Base-by-base conservation (phyloP, 2,329 filamentous ascomycete species). In the Colletotrichum horii region DNA sequence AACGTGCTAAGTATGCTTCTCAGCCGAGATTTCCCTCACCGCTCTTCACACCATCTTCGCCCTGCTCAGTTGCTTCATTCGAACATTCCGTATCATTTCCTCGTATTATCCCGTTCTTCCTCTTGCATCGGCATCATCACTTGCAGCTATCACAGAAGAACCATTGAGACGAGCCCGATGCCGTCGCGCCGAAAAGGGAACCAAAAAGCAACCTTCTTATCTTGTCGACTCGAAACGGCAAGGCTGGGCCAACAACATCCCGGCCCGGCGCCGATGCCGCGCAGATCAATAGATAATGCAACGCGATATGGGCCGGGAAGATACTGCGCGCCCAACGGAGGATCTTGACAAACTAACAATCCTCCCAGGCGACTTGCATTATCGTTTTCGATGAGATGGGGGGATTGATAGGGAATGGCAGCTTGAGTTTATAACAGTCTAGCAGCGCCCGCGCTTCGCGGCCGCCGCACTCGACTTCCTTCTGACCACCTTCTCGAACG, bases 251-350 rank as follows among this genome's bases (percentile, higher is more conserved):
- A 48, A 56, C 32, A 69, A 61, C 38, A 52, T n/a, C 56, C 70
- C 64, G 74, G 58, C 56, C 71, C 48, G 56, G 61, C 38, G 48
- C 74, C 64, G 70, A 55, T 12, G 32, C 56, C 70, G 34, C 70
- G 74, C 74, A 76, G 71, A 64, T 64, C 74, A 69, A 76, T 76
- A 76, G 70, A 73, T 73, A 73, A 76, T 69, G 74, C 70, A 76
- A 34, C 24, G 22, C 43, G 70, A 76, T 74, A 74, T 74, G 43
- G 55, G 43, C 36, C 65, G 26, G 56, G 56, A 43, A 52, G 24
- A 48, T 52, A 52, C 43, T 30, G 28, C 24, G 22, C 22, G 36
- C 62, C 9, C 24, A 24, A 43, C 28, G 30, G 32, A 26, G 16
- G 22, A 66, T 34, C 36, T 30, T 52, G 58, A 71, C 65, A 56